Percentiles rank a stretch among this genome's conserved stretches.
Evolutionary conservation across 441 rosid genomes (phyloP).

Genomic region (California macrophylla): DNA sequence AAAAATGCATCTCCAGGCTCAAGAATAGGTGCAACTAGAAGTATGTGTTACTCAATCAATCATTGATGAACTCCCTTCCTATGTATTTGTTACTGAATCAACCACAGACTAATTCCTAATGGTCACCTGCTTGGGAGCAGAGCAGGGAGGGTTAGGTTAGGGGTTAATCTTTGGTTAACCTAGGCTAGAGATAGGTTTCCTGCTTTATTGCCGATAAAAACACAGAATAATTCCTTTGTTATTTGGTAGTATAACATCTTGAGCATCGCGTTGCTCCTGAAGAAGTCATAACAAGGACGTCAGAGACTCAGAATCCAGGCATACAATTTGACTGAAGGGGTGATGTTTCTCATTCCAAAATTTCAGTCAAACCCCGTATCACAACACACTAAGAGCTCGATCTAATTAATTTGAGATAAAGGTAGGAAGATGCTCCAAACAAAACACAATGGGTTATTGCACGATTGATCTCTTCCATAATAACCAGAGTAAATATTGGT

Average conservation of each 20-base stretch:
- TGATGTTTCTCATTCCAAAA: background rate
- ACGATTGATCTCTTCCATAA: background rate
- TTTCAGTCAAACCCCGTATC: background rate
- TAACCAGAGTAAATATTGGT: background rate
- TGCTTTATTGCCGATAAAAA: too few relatives aligned
- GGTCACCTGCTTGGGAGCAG: too few relatives aligned
- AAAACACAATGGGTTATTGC: background rate
- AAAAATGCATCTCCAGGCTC: too few relatives aligned
- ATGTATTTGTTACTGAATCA: background rate
- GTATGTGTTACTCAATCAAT: too few relatives aligned
- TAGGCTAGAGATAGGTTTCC: too few relatives aligned
- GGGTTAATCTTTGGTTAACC: too few relatives aligned
- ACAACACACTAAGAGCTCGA: background rate
- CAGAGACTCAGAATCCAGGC: background rate
- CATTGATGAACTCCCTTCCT: too few relatives aligned
- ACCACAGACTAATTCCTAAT: background rate
- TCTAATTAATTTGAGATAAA: background rate
- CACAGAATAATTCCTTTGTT: background rate
- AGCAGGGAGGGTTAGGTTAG: too few relatives aligned
- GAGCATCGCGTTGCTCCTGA: background rate
- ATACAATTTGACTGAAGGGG: background rate
- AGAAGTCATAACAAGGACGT: background rate
- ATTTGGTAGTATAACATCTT: background rate
- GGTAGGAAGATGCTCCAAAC: background rate
- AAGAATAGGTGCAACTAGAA: background rate